Percentiles rank a stretch among this genome's conserved stretches.
phyloP scores from a whole-genome alignment of 1,284 basidiomycete genomes.

The Pascua guehoae region DNA sequence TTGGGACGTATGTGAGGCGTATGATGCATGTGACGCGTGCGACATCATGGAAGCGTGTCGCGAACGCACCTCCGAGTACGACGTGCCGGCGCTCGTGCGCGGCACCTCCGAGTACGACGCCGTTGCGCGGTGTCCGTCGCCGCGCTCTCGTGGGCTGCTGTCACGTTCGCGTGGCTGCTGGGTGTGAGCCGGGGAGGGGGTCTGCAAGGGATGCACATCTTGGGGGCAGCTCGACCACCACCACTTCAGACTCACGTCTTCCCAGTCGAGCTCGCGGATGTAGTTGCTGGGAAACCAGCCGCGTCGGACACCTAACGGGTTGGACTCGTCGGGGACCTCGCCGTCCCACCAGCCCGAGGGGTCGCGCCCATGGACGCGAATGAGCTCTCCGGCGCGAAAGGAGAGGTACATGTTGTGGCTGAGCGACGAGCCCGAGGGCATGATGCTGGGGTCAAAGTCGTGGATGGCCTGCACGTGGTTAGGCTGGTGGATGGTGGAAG shows the following conservation, averaged over 20 bases:
- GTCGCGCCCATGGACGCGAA: slow-evolving; percentile 83
- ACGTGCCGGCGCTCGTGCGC: no score
- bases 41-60: slow-evolving; percentile 15
- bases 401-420: slow-evolving; percentile 75
- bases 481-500: not conserved
- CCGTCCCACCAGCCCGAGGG: slow-evolving; percentile 98
- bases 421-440: slow-evolving; percentile 28
- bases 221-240: no score
- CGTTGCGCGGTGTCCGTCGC: no score
- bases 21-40: slow-evolving; percentile 9
- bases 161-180: no score
- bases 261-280: slow-evolving; percentile 38
- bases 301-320: slow-evolving; percentile 48
- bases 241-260: slow-evolving; percentile 21
- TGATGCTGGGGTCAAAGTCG: slow-evolving; percentile 66
- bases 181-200: no score
- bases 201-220: no score
- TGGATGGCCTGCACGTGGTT: slow-evolving; percentile 72
- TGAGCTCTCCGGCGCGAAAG: slow-evolving; percentile 84
- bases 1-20: slow-evolving; percentile 5
- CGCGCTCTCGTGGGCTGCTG: no score
- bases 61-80: slow-evolving; percentile 2
- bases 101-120: no score
- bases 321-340: slow-evolving; percentile 56
- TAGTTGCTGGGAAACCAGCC: slow-evolving; percentile 97